phyloP scores from a whole-genome alignment of 371 early-diverging fungal species.

The Syncephalastrum contaminatum region DNA sequence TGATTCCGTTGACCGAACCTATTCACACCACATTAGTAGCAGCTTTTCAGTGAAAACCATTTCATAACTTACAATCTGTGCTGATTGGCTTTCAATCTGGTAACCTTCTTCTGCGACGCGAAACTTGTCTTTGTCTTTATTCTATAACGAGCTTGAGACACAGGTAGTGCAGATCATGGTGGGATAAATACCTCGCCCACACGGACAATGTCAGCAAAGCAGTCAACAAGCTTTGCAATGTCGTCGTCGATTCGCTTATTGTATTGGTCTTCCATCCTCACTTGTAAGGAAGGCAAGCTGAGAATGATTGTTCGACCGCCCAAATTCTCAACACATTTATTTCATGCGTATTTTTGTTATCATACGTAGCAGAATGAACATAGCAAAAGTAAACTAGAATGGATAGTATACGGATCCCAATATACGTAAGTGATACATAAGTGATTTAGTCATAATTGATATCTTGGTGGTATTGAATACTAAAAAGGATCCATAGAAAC shows the following conservation, averaged over 20 bases:
- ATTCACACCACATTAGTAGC: background rate
- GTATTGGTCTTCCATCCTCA: slow-evolving; percentile 53
- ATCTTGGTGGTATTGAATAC: too few relatives aligned
- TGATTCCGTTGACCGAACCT: slow-evolving; percentile 67
- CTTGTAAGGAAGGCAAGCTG: slow-evolving; percentile 12
- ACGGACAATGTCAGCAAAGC: slow-evolving; percentile 62
- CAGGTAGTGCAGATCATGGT: background rate
- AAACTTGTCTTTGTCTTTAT: slow-evolving; percentile 67
- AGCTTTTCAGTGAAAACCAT: background rate
- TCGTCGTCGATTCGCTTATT: slow-evolving; percentile 66
- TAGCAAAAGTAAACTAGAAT: too few relatives aligned
- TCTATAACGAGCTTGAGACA: slow-evolving; percentile 14
- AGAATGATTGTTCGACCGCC: too few relatives aligned
- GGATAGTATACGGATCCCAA: too few relatives aligned
- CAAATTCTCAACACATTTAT: too few relatives aligned
- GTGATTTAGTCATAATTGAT: too few relatives aligned
- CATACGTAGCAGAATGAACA: too few relatives aligned
- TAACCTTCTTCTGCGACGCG: slow-evolving; percentile 74
- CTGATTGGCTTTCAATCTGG: slow-evolving; percentile 67
- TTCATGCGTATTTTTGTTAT: too few relatives aligned
- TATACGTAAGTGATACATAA: too few relatives aligned
- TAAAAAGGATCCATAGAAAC: too few relatives aligned
- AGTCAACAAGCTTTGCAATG: slow-evolving; percentile 57
- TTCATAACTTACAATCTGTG: slow-evolving; percentile 72
- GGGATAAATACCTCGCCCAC: slow-evolving; percentile 53